Evolutionary conservation across 75 land plant species (phyloP).

Genomic region (Isoetes taiwanensis): DNA sequence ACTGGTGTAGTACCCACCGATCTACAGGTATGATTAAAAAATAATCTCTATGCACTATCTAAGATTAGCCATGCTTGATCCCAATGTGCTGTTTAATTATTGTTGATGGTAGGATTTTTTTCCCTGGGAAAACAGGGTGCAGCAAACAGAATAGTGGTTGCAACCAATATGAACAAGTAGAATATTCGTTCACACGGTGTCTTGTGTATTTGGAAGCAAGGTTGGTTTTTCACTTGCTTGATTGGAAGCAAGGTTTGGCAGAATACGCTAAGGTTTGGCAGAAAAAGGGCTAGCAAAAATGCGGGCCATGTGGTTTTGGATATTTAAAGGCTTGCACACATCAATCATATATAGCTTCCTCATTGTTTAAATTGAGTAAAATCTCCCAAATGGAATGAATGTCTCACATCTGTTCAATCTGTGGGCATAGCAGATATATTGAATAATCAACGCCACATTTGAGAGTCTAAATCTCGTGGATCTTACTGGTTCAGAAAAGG

Average conservation of each 20-base stretch:
- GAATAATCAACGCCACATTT: conserved; percentile 22
- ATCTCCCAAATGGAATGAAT: neutral
- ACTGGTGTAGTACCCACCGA: too few species aligned
- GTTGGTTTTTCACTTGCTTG: conserved; percentile 50
- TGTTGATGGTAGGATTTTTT: conserved; percentile 16
- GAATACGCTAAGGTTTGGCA: neutral
- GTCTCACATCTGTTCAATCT: neutral
- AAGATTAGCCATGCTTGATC: neutral
- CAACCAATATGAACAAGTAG: conserved; percentile 47
- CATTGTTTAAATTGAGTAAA: too few species aligned
- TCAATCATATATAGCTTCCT: too few species aligned
- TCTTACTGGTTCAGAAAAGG: conserved; percentile 60
- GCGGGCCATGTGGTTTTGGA: too few species aligned
- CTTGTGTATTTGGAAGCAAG: too few species aligned
- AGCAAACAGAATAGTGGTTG: conserved; percentile 45
- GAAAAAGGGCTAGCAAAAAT: too few species aligned
- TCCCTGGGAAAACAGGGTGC: conserved; percentile 45
- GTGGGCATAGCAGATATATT: conserved; percentile 18
- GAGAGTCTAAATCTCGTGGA: conserved; percentile 47
- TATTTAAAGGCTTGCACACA: too few species aligned
- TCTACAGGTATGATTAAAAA: conserved; percentile 1
- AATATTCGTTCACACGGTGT: conserved; percentile 63
- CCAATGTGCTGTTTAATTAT: neutral
- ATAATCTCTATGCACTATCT: neutral
- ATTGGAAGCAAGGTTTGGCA: conserved; percentile 35